Evolutionary conservation across 306 rosid genomes (phyloP), one percentile per base, ranked within the genome.

Genomic region (Fagus crenata): DNA sequence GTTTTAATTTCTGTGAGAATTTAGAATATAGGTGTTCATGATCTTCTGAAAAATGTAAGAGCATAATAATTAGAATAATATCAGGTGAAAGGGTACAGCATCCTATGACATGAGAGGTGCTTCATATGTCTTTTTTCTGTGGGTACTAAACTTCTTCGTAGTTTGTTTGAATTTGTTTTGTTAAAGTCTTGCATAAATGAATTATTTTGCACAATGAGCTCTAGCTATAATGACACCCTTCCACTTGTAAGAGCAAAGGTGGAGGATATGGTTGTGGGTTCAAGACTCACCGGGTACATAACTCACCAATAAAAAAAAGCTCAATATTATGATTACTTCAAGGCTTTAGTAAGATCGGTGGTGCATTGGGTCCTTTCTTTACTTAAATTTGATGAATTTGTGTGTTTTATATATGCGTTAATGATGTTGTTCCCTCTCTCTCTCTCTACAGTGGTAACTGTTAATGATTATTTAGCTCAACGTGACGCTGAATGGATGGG

Each of bases 401-500:
- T 73, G 17, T 76, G 9, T 35, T 63, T 63, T 80, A 81, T 32
- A 76, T 58, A 49, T 75, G 79, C 8, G 55, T 56, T 58, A 63
- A 53, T 75, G 54, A 58, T 40, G 67, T 70, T 40, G 13, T 49
- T 22, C 70, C 41, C 61, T 65, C 53, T 59, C 65, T 5, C 31
- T 43, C 70, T 80, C 5, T 59, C 71, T 77, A 76, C 89, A 95
- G 97, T 95, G 85, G 97, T 95, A 22, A 92, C 98, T 2, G 97
- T 95, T 74, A 95, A 95, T 31, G 98, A 92, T 81, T 95, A 95
- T 89, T 89, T 95, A 82, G 98, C 98, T 88, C 96, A 92, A 77
- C 92, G 97, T n/a, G 97, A 95, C 89, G 97, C 98, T 76, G 98
- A 95, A 81, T 95, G 98, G 98, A 95, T 95, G 98, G 98, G 98